Conservation (phyloP, 768 basidiomycete species). For the Leccinum barrowsii region DNA sequence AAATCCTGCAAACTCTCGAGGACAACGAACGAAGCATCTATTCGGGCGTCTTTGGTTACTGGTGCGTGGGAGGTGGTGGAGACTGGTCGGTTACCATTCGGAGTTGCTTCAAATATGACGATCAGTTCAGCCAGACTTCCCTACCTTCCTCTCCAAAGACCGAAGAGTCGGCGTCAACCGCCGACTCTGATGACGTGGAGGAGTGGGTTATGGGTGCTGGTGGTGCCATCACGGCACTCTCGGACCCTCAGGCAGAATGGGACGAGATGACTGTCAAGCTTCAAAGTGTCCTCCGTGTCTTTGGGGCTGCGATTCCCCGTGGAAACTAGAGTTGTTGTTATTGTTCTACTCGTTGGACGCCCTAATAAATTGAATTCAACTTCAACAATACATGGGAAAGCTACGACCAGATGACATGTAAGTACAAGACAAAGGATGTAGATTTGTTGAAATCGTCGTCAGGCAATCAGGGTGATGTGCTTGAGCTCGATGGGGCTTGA, state of each 20-base stretch:
- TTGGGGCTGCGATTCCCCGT: conserved; percentile 38
- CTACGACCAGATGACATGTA: not conserved
- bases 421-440: not conserved
- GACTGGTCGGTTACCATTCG: conserved; percentile 96
- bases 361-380: conserved; percentile 33
- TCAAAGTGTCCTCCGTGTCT: conserved; percentile 67
- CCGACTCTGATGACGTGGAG: conserved; percentile 32
- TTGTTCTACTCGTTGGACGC: not conserved
- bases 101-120: conserved; percentile 78
- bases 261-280: conserved; percentile 92
- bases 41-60: conserved; percentile 92
- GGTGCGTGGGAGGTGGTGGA: conserved; percentile 81
- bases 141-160: conserved; percentile 9
- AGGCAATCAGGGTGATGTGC: conserved; percentile 78
- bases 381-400: conserved; percentile 20
- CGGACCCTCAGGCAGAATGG: conserved; percentile 84
- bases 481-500: conserved; percentile 58
- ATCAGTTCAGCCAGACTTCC: conserved; percentile 18
- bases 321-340: conserved; percentile 11
- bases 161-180: conserved; percentile 10
- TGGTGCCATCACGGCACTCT: conserved; percentile 94
- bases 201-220: conserved; percentile 85
- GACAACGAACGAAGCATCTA: conserved; percentile 71
- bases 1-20: conserved; percentile 82
- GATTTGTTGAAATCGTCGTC: conserved; percentile 16